phyloP scores from a whole-genome alignment of 2,329 filamentous ascomycete species.

The Pseudogymnoascus sp. region DNA sequence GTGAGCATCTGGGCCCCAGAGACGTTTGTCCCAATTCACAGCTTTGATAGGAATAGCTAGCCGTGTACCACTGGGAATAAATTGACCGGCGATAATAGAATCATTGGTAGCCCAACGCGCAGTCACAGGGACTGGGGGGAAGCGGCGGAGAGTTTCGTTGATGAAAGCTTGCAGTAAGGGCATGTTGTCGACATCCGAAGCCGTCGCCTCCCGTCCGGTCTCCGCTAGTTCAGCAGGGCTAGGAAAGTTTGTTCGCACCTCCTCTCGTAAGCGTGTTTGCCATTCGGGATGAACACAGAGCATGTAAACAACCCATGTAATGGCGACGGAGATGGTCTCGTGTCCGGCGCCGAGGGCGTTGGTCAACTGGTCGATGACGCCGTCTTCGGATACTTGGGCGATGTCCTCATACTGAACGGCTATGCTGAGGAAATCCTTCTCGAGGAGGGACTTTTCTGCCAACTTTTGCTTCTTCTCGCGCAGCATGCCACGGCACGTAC shows the following conservation, averaged over 20 bases:
- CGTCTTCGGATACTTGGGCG: slow-evolving; percentile 52
- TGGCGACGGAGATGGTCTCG: slow-evolving; percentile 67
- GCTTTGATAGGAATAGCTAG: slow-evolving; percentile 56
- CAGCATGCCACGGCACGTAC: slow-evolving; percentile 61
- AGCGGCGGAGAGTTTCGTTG: slow-evolving; percentile 67
- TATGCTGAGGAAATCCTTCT: slow-evolving; percentile 70
- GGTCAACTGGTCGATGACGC: slow-evolving; percentile 81
- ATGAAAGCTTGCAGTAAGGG: slow-evolving; percentile 75
- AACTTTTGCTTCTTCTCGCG: slow-evolving; percentile 56
- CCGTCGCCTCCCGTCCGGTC: slow-evolving; percentile 37
- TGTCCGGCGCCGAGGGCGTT: slow-evolving; percentile 79
- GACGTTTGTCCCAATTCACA: slow-evolving; percentile 56
- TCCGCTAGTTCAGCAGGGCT: slow-evolving; percentile 29
- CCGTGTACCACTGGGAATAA: slow-evolving; percentile 61
- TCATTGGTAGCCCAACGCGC: slow-evolving; percentile 60
- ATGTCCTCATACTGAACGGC: slow-evolving; percentile 70
- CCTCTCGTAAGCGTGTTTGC: slow-evolving; percentile 58
- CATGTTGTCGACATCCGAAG: slow-evolving; percentile 59
- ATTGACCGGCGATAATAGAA: slow-evolving; percentile 56
- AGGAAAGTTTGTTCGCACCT: slow-evolving; percentile 56
- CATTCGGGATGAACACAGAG: slow-evolving; percentile 58
- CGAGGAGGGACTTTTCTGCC: slow-evolving; percentile 41
- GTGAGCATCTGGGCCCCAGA: slow-evolving; percentile 71
- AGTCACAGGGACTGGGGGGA: slow-evolving; percentile 56
- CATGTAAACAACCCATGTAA: slow-evolving; percentile 66